phyloP scores from a whole-genome alignment of 2,329 filamentous ascomycete genomes.

The Ophiosphaerella korrae region DNA sequence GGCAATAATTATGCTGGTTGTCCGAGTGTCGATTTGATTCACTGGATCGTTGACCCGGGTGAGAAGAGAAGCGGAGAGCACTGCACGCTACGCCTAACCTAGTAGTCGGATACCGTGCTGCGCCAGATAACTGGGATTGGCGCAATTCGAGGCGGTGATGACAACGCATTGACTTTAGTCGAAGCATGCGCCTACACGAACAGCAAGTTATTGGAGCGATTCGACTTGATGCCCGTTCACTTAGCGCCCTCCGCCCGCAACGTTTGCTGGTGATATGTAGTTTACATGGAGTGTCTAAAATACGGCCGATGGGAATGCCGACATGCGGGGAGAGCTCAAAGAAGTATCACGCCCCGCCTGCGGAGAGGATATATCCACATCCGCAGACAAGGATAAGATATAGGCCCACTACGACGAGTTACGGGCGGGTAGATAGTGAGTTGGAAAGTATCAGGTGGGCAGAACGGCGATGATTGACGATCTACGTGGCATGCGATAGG shows the following conservation, averaged over 20 bases:
- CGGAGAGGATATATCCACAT: constrained; percentile 7
- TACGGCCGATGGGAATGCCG: neutral
- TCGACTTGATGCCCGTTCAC: neutral
- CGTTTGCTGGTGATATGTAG: neutral
- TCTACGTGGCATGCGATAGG: neutral
- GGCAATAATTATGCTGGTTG: neutral
- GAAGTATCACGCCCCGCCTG: constrained; percentile 8
- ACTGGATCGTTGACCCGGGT: constrained; percentile 3
- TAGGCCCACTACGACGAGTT: too few relatives aligned
- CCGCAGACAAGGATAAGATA: constrained; percentile 5
- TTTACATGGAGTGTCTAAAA: neutral
- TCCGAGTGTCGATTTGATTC: constrained; percentile 4
- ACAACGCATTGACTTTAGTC: neutral
- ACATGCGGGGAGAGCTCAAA: constrained; percentile 15
- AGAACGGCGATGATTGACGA: neutral
- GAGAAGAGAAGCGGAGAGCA: constrained; percentile 2
- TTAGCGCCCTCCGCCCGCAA: neutral
- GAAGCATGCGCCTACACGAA: too few relatives aligned
- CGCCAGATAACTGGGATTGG: constrained; percentile 2
- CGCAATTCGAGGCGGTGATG: constrained; percentile 1
- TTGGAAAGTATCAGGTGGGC: neutral
- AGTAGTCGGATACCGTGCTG: neutral
- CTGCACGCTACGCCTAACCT: constrained; percentile 3
- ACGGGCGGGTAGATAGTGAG: too few relatives aligned
- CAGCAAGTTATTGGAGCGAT: too few relatives aligned